Percentiles rank a stretch among this genome's conserved stretches.
Conservation (phyloP, 116 monocot genomes). For the Posidonia oceanica region DNA sequence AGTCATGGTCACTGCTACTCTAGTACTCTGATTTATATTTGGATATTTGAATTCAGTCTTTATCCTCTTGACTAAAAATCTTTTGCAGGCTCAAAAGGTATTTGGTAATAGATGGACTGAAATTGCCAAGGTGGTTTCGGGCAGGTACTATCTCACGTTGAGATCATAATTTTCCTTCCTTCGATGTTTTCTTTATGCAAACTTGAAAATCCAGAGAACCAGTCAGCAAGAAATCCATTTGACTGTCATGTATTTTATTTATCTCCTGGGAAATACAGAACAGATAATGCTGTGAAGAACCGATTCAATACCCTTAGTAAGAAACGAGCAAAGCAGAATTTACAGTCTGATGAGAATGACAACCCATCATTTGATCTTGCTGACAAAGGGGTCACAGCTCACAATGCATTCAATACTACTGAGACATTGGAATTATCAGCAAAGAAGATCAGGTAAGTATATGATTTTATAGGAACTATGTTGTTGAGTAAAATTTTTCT, state of each 20-base stretch:
- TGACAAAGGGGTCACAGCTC: slow-evolving; percentile 20
- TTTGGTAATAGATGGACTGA: slow-evolving; percentile 96
- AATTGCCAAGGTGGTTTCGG: slow-evolving; percentile 85
- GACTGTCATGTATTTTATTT: not conserved
- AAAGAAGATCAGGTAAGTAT: slow-evolving; percentile 48
- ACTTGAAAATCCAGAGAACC: too few relatives aligned
- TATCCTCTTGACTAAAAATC: not conserved
- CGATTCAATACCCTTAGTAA: slow-evolving; percentile 85
- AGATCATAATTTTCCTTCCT: not conserved
- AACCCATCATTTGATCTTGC: slow-evolving; percentile 7
- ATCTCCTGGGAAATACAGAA: slow-evolving; percentile 20
- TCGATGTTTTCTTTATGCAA: not conserved
- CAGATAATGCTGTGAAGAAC: slow-evolving; percentile 96
- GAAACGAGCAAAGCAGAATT: slow-evolving; percentile 63
- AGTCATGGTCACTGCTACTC: not conserved
- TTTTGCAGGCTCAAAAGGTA: slow-evolving; percentile 77
- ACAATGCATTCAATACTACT: slow-evolving; percentile 8
- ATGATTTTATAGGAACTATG: too few relatives aligned
- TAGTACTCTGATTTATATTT: not conserved
- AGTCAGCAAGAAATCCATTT: not conserved
- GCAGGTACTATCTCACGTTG: slow-evolving; percentile 39
- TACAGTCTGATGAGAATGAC: slow-evolving; percentile 47
- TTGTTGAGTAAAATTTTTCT: too few relatives aligned
- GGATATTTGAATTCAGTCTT: not conserved
- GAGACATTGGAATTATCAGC: slow-evolving; percentile 15